These are phyloP conservation scores for Saccharomyces hybrid DNA, from an alignment of 1,139 yeast genomes.

Conservation along the genomic window DNA sequence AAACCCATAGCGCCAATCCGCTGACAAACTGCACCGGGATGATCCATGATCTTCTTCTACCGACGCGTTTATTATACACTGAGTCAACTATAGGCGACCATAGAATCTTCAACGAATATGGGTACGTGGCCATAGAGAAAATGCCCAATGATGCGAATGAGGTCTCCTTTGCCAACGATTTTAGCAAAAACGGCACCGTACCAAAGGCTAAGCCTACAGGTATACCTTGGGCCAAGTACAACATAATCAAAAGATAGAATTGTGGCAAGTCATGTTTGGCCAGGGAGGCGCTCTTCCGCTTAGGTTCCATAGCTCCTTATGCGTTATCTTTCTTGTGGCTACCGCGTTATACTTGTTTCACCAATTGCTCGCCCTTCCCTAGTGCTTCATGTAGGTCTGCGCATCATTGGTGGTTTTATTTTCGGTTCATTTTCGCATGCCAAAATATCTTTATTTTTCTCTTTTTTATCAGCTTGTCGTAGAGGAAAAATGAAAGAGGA, in stretches of 20 bases:
- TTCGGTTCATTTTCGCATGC: not conserved
- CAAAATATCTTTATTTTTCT: not conserved
- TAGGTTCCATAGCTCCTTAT: slow-evolving; percentile 1
- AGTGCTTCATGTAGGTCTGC: not conserved
- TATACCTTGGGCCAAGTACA: slow-evolving; percentile 84
- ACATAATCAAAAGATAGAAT: slow-evolving; percentile 58
- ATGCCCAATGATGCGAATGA: slow-evolving; percentile 85
- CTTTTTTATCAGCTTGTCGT: not conserved
- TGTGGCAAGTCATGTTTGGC: slow-evolving; percentile 53
- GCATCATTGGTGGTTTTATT: not conserved
- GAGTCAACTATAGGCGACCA: slow-evolving; percentile 98
- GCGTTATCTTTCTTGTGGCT: not conserved
- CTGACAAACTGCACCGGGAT: slow-evolving; percentile 81
- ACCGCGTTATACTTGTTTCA: not conserved
- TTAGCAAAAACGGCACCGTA: slow-evolving; percentile 84
- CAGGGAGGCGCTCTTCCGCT: slow-evolving; percentile 9
- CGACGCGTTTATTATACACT: slow-evolving; percentile 55
- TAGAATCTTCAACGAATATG: slow-evolving; percentile 80
- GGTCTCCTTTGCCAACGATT: slow-evolving; percentile 50
- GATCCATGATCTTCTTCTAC: slow-evolving; percentile 90
- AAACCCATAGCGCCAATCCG: slow-evolving; percentile 54
- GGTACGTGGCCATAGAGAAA: slow-evolving; percentile 88
- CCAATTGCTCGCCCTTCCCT: not conserved
- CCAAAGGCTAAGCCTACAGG: slow-evolving; percentile 97
- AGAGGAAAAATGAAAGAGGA: not conserved